phyloP scores from a whole-genome alignment of 768 basidiomycete genomes.

The Hypholoma fasciculare region DNA sequence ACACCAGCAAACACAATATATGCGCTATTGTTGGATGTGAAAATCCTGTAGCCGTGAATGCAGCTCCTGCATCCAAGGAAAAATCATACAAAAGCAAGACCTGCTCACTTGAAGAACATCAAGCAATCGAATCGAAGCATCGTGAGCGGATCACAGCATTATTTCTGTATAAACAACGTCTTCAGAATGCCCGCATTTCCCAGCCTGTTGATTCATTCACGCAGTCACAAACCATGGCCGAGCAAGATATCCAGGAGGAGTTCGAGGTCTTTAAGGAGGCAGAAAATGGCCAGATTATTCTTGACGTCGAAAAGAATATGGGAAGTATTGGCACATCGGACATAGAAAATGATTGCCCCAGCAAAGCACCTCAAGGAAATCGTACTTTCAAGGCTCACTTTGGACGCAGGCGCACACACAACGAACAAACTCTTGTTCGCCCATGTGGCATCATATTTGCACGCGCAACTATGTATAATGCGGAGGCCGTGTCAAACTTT shows the following conservation, averaged over 20 bases:
- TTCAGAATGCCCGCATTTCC: conserved; percentile 6
- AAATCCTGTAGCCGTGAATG: background rate
- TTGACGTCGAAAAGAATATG: background rate
- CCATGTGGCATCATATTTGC: conserved; percentile 18
- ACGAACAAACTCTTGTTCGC: conserved; percentile 15
- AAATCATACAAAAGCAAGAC: conserved; percentile 4
- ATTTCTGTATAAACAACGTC: conserved; percentile 6
- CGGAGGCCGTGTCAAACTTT: conserved; percentile 14
- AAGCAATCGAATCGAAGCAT: conserved; percentile 8
- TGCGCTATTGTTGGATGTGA: background rate
- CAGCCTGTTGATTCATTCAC: background rate
- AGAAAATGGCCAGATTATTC: background rate
- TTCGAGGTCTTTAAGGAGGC: background rate
- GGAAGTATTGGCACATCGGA: background rate
- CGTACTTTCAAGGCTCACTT: conserved; percentile 11
- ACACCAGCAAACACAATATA: background rate
- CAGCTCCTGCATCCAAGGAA: background rate
- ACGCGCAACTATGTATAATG: conserved; percentile 13
- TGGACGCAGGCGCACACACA: conserved; percentile 11
- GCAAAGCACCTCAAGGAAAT: conserved; percentile 6
- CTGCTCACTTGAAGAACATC: conserved; percentile 1
- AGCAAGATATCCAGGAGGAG: conserved; percentile 2
- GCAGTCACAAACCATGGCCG: background rate
- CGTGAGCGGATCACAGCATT: background rate
- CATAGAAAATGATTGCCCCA: background rate